These are phyloP conservation scores for Entrophospora sp. DNA, from an alignment of 192 early-diverging fungal genomes.

Conservation along the genomic window DNA sequence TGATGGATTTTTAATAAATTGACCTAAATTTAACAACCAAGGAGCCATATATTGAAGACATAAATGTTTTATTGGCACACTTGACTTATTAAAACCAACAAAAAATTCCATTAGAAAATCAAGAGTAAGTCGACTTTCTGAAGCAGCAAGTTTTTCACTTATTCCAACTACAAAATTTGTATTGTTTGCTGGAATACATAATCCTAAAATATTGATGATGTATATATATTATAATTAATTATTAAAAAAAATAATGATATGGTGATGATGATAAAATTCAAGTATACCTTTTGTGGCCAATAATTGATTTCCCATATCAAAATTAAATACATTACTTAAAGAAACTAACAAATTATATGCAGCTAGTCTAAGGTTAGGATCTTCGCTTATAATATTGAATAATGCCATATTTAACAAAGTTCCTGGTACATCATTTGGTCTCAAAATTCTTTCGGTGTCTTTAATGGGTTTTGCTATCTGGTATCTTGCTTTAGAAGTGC, in stretches of 20 bases:
- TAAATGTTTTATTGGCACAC: slow-evolving; percentile 59
- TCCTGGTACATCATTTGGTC: slow-evolving; percentile 83
- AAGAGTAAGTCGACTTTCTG: slow-evolving; percentile 71
- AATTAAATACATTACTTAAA: slow-evolving; percentile 64
- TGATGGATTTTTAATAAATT: slow-evolving; percentile 40
- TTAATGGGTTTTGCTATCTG: too few species aligned
- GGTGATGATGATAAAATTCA: too few species aligned
- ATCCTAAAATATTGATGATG: too few species aligned
- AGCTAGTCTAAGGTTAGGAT: slow-evolving; percentile 66
- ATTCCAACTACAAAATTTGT: slow-evolving; percentile 71
- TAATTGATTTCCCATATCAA: slow-evolving; percentile 76
- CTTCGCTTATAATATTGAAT: slow-evolving; percentile 77
- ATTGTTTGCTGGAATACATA: slow-evolving; percentile 86
- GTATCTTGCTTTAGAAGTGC: too few species aligned
- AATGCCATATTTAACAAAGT: slow-evolving; percentile 86
- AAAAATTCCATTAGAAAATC: slow-evolving; percentile 84
- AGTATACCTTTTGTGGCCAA: slow-evolving; percentile 55
- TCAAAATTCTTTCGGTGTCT: slow-evolving; percentile 70
- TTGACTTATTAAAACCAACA: slow-evolving; percentile 70
- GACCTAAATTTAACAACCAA: slow-evolving; percentile 74
- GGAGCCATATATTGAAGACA: slow-evolving; percentile 86
- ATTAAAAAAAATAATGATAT: too few species aligned
- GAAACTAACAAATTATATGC: slow-evolving; percentile 84
- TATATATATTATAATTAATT: too few species aligned
- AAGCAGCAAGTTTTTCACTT: slow-evolving; percentile 68